These are phyloP conservation scores for Solanum gandarillasii DNA, from an alignment of 257 asterid genomes.

Conservation along the genomic window DNA sequence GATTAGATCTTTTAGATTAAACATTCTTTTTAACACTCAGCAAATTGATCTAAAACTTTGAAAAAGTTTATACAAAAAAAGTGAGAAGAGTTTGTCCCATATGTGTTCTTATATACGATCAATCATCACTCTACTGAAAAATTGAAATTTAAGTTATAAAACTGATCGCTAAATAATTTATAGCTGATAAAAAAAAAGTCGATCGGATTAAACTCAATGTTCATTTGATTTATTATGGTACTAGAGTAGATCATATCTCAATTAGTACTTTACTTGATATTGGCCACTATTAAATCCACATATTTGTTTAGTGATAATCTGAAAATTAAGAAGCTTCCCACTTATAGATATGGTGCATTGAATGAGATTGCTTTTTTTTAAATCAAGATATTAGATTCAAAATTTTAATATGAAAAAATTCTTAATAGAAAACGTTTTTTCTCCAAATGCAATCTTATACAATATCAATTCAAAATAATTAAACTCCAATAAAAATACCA, in stretches of 20 bases:
- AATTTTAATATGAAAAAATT: no score
- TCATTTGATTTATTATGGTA: background rate
- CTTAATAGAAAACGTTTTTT: no score
- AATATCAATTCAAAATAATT: no score
- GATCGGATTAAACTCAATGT: background rate
- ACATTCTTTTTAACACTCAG: background rate
- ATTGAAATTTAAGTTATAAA: background rate
- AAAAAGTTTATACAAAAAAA: no score
- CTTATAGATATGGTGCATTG: no score
- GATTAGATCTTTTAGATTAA: background rate
- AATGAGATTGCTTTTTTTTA: background rate
- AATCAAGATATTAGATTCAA: no score
- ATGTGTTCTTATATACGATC: background rate
- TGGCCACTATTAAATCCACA: background rate
- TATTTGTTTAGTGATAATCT: background rate
- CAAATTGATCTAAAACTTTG: background rate
- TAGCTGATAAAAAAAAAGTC: background rate
- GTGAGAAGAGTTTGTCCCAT: background rate
- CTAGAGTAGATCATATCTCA: background rate
- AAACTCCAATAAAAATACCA: no score
- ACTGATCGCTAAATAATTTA: background rate
- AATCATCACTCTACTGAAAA: background rate
- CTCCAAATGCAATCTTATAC: accelerated
- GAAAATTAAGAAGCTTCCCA: no score
- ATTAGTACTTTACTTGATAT: no score